Base-by-base conservation (phyloP, 2,329 filamentous ascomycete species). In the Sporothrix inflata region DNA sequence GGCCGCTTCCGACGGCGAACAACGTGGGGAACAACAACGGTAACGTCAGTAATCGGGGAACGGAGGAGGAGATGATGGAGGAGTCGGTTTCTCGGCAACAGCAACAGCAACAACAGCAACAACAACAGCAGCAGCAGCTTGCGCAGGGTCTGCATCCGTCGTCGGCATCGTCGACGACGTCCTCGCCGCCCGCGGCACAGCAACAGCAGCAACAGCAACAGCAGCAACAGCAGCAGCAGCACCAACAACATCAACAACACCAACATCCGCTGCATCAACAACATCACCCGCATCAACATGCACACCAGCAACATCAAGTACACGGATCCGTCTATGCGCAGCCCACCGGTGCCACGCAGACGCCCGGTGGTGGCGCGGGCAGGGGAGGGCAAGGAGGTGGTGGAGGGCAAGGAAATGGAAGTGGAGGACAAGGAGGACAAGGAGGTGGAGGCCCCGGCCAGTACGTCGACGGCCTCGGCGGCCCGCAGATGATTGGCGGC, bases 151-250 rank as follows among this genome's bases (percentile, higher is more conserved):
- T 60, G n/a, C 71, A 68, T 60, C 61, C 61, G 14, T 68, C 68
- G 61, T n/a, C 72, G 34, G 55, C 72, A 19, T 72, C 73, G 42
- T 72, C 73, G 51, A 38, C 73, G 21, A 63, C 70, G 16, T 73
- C 73, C 1, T 67, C 68, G 30, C 51, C 74, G 63, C 71, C 75
- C 63, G 66, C 72, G 51, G 71, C 71, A 57, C 69, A 72, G n/a
- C 77, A 77, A 45, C 60, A 63, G n/a, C 70, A 70, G 24, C 77
- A 82, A 6, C 82, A 82, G 38, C 79, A 82, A 30, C 78, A 80
- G 19, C 81, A 82, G 69, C 83, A 83, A n/a, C 79, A 80, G 47
- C 78, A 79, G 19, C 81, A 82, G 73, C 81, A 81, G 74, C 80
- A 63, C 16, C 71, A 69, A 3, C 70, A 60, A 24, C n/a, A 34